Evolutionary conservation across 495 filamentous ascomycete species (phyloP).

Genomic region (Pseudomonodictys pantanalensis): DNA sequence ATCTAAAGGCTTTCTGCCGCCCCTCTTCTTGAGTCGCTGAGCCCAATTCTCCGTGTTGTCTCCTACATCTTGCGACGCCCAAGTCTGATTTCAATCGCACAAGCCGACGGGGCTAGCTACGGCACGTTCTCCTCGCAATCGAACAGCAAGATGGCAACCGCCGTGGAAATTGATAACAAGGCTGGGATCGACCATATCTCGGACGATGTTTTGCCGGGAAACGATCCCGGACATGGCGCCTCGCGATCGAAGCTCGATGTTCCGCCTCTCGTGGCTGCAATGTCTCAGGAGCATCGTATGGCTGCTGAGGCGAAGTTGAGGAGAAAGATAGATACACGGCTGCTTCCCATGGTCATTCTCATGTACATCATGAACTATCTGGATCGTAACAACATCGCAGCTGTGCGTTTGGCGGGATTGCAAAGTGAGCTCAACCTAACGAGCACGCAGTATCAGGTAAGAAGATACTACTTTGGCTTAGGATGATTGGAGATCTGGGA

Average conservation of each 20-base stretch:
- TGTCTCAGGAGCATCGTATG: slow-evolving; percentile 11
- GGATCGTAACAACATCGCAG: slow-evolving; percentile 63
- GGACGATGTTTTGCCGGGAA: slow-evolving; percentile 14
- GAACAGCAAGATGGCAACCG: not conserved
- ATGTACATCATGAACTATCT: slow-evolving; percentile 85
- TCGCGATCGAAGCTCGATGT: slow-evolving; percentile 14
- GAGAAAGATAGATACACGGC: slow-evolving; percentile 62
- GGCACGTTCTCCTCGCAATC: slow-evolving; percentile 13
- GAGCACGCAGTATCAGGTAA: slow-evolving; percentile 49
- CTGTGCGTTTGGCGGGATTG: slow-evolving; percentile 53
- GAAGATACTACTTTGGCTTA: not conserved
- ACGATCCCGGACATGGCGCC: slow-evolving; percentile 10
- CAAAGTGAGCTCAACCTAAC: slow-evolving; percentile 50
- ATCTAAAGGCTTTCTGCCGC: not conserved
- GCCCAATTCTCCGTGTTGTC: not conserved
- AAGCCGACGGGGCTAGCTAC: slow-evolving; percentile 11
- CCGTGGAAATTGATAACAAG: slow-evolving; percentile 5
- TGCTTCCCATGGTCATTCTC: slow-evolving; percentile 62
- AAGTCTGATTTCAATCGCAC: not conserved
- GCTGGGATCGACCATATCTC: slow-evolving; percentile 17
- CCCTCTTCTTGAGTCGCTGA: not conserved
- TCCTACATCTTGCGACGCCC: not conserved
- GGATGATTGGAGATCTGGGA: not conserved
- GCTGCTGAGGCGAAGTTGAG: slow-evolving; percentile 44
- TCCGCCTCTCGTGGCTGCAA: slow-evolving; percentile 23